phyloP scores from a whole-genome alignment of 2,329 filamentous ascomycete genomes.

The Byssochlamys sp. region DNA sequence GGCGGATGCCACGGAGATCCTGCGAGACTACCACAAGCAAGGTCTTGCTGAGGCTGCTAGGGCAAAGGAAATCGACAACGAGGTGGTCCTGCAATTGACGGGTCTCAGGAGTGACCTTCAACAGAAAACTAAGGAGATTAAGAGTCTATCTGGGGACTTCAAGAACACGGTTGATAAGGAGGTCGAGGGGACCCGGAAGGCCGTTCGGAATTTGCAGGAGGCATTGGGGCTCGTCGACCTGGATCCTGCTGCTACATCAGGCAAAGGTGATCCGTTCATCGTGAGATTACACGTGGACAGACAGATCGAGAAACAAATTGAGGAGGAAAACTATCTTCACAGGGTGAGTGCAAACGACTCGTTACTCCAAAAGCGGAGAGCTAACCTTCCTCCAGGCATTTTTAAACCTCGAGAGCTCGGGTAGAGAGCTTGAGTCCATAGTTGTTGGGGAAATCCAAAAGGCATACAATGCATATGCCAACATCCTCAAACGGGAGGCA shows the following conservation, averaged over 20 bases:
- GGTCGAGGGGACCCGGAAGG: constrained; percentile 71
- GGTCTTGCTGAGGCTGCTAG: constrained; percentile 74
- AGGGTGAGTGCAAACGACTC: constrained; percentile 49
- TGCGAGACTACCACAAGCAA: constrained; percentile 74
- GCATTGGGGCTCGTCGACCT: constrained; percentile 68
- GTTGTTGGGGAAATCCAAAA: constrained; percentile 97
- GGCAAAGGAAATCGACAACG: constrained; percentile 78
- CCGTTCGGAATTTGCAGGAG: constrained; percentile 72
- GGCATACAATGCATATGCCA: constrained; percentile 86
- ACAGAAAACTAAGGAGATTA: constrained; percentile 98
- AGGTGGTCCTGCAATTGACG: constrained; percentile 78
- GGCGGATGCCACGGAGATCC: constrained; percentile 70
- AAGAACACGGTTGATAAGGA: constrained; percentile 95
- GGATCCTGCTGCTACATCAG: constrained; percentile 63
- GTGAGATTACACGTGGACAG: constrained; percentile 76
- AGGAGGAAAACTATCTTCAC: constrained; percentile 95
- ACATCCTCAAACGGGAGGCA: constrained; percentile 82
- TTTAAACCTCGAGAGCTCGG: constrained; percentile 85
- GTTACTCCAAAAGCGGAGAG: background rate
- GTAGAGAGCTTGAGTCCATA: constrained; percentile 88
- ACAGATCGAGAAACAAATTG: constrained; percentile 82
- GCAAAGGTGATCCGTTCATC: constrained; percentile 87
- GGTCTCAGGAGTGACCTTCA: constrained; percentile 78
- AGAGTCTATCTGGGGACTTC: constrained; percentile 83
- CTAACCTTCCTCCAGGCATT: constrained; percentile 56